These are phyloP conservation scores for Dothideomycetes sp. DNA, from an alignment of 2,329 filamentous ascomycete genomes.

Conservation along the genomic window DNA sequence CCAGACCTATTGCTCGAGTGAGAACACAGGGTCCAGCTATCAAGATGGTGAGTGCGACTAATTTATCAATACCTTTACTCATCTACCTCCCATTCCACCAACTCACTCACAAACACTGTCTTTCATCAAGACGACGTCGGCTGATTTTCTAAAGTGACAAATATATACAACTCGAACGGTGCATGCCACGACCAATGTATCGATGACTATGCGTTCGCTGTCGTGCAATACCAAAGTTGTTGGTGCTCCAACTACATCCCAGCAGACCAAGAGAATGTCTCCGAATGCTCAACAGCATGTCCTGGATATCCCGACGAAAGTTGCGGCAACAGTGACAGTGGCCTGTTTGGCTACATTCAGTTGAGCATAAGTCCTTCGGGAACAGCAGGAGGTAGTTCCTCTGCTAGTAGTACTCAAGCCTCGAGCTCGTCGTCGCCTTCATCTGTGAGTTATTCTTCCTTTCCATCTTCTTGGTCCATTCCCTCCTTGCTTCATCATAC, in stretches of 20 bases:
- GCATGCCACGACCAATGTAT: slow-evolving; percentile 53
- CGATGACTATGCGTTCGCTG: slow-evolving; percentile 51
- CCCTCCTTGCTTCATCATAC: neutral
- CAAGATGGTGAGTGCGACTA: slow-evolving; percentile 26
- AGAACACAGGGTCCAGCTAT: slow-evolving; percentile 29
- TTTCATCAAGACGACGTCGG: slow-evolving; percentile 2
- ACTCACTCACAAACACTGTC: neutral
- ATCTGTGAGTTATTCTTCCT: neutral
- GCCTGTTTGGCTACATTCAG: slow-evolving; percentile 55
- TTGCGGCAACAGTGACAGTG: slow-evolving; percentile 48
- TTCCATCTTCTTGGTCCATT: neutral
- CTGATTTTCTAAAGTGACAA: slow-evolving; percentile 19
- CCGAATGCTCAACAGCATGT: slow-evolving; percentile 47
- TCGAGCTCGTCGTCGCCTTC: neutral
- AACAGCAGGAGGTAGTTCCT: slow-evolving; percentile 34
- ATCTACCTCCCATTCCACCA: neutral
- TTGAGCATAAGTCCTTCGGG: slow-evolving; percentile 45
- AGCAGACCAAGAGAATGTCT: slow-evolving; percentile 22
- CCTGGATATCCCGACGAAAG: slow-evolving; percentile 57
- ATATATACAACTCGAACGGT: slow-evolving; percentile 53
- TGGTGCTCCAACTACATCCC: slow-evolving; percentile 68
- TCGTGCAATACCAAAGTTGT: slow-evolving; percentile 54
- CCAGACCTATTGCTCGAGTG: slow-evolving; percentile 32
- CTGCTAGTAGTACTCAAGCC: slow-evolving; percentile 10
- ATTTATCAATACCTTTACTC: too few relatives aligned